Evolutionary conservation across 768 basidiomycete genomes (phyloP).

Genomic region (Russula emetica): DNA sequence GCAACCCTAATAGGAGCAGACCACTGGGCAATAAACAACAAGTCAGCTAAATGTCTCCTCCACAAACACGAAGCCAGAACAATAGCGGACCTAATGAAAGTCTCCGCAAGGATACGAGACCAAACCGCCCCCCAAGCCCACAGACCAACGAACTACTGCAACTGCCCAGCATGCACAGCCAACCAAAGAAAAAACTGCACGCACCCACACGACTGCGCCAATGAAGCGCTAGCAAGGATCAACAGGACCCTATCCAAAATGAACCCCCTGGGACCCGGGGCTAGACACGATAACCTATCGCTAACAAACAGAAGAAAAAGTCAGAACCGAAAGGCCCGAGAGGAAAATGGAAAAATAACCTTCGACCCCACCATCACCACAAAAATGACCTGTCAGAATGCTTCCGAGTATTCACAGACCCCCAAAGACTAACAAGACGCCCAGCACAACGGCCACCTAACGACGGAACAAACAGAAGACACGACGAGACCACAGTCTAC

Average conservation of each 20-base stretch:
- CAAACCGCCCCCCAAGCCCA: not conserved
- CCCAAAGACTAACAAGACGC: fast-evolving
- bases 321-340: not conserved
- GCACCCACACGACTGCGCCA: not conserved
- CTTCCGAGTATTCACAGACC: not conserved
- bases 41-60: not conserved
- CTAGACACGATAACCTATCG: not conserved
- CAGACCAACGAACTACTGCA: not conserved
- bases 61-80: not conserved
- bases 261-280: not conserved
- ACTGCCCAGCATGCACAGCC: not conserved
- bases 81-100: not conserved
- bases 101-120: not conserved
- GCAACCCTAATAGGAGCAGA: too few relatives aligned
- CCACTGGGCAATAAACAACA: not conserved
- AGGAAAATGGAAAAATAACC: not conserved
- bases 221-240: not conserved
- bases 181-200: not conserved
- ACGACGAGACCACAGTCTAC: not conserved
- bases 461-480: fast-evolving
- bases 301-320: not conserved
- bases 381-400: not conserved
- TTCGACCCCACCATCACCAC: not conserved
- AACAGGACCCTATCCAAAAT: not conserved
- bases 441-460: not conserved